Evolutionary conservation across 345 rosid species (phyloP), one percentile per base, ranked within the genome.

Genomic region (Corchorus olitorius): DNA sequence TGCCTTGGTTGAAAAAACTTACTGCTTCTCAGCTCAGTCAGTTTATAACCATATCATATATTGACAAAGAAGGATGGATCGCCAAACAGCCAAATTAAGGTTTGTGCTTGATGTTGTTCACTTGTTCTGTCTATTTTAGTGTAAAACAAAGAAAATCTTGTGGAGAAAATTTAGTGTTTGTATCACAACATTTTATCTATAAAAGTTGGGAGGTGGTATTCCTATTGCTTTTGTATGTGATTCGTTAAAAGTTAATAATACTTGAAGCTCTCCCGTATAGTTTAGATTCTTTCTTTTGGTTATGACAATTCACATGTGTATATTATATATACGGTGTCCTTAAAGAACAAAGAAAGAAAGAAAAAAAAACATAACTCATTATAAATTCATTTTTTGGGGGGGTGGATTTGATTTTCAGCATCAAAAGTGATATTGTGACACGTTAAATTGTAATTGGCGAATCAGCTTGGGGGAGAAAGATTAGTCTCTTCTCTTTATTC

Each of bases 51-150:
- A 16, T 43, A 17, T 35, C 53, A 8, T 78, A 65, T 75, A 39
- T 81, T 14, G 74, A 81, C 67, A 8, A 19, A 12, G 86, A 83
- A 8, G 81, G 83, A 3, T 84, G 85, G 86, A 39, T 81, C 22
- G 15, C 5, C 3, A 52, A 55, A 5, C 75, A 41, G 43, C 75
- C 74, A 50, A 50, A 14, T n/a, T n/a, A n/a, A n/a, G n/a, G n/a
- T n/a, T n/a, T n/a, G n/a, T n/a, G n/a, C n/a, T n/a, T n/a, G 17
- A 50, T 50, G 1, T 4, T 50, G 1, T 1, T 50, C 1, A 0
- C 17, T 14, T 13, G 0, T 50, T 14, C 5, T 50, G 54, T 14
- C 54, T 13, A 50, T 14, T 14, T 12, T 14, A 50, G 4, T 5
- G 20, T 53, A 17, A 53, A 53, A 17, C 19, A 16, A 53, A 17